These are phyloP conservation scores for Crithidia expoeki DNA, from an alignment of 208 protist genomes.

Conservation along the genomic window DNA sequence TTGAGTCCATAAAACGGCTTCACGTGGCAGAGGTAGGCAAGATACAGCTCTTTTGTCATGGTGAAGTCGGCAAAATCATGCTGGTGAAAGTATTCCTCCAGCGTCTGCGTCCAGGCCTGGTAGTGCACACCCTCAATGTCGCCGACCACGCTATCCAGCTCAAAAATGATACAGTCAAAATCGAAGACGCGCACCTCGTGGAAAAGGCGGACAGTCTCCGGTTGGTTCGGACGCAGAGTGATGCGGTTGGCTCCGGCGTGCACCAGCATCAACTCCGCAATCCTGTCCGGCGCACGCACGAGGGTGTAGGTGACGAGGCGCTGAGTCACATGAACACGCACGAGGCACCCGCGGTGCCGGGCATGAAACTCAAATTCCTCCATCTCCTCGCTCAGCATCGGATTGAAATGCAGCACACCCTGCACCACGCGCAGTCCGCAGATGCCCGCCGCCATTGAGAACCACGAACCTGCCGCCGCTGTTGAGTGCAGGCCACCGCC, in stretches of 20 bases:
- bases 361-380: slow-evolving; percentile 80
- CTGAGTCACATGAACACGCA: slow-evolving; percentile 68
- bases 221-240: slow-evolving; percentile 50
- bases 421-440: slow-evolving; percentile 79
- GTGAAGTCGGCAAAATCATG: slow-evolving; percentile 44
- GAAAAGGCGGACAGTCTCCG: slow-evolving; percentile 75
- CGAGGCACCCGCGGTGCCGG: slow-evolving; percentile 76
- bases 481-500: slow-evolving; percentile 78
- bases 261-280: slow-evolving; percentile 68
- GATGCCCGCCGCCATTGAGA: slow-evolving; percentile 78
- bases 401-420: slow-evolving; percentile 84
- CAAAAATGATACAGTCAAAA: slow-evolving; percentile 91
- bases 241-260: slow-evolving; percentile 76
- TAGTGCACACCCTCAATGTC: slow-evolving; percentile 86
- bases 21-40: slow-evolving; percentile 83
- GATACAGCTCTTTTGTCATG: slow-evolving; percentile 80
- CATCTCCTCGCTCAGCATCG: slow-evolving; percentile 69
- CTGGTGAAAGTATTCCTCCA: slow-evolving; percentile 73
- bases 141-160: slow-evolving; percentile 84
- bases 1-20: slow-evolving; percentile 65
- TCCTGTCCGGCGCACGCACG: slow-evolving; percentile 42
- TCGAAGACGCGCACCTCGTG: slow-evolving; percentile 78
- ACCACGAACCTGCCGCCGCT: slow-evolving; percentile 83
- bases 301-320: slow-evolving; percentile 80
- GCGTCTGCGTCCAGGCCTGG: slow-evolving; percentile 82